Evolutionary conservation across 345 rosid species (phyloP).

Genomic region (Schrenkiella parvula): DNA sequence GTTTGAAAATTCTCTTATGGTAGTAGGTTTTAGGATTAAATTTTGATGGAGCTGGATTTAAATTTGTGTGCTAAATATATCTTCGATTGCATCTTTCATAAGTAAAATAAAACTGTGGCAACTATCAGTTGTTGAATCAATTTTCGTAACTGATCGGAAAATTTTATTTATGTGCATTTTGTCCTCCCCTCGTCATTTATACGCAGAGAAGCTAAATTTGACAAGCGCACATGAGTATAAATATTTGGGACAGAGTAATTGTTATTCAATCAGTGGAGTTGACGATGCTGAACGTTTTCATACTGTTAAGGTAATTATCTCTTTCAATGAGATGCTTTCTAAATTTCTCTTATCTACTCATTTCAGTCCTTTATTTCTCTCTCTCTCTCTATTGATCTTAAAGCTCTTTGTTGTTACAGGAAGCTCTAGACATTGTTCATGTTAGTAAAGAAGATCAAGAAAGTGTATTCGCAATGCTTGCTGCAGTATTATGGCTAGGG

Average conservation of each 20-base stretch:
- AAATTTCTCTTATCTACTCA: conserved; percentile 15
- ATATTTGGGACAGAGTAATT: conserved; percentile 85
- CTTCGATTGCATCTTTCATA: conserved; percentile 4
- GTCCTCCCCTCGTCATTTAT: conserved; percentile 9
- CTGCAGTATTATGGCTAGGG: conserved; percentile 99
- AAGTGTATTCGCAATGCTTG: conserved; percentile 89
- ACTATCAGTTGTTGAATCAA: neutral
- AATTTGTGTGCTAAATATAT: neutral
- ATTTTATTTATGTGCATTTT: neutral
- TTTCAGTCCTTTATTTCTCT: neutral
- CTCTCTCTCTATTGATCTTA: neutral
- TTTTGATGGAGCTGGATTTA: neutral
- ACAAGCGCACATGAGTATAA: conserved; percentile 67
- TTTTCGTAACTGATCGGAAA: neutral
- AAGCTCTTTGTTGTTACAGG: conserved; percentile 44
- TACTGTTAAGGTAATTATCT: conserved; percentile 54
- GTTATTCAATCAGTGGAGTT: conserved; percentile 72
- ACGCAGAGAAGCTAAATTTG: conserved; percentile 80
- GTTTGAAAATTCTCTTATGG: neutral
- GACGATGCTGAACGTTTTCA: conserved; percentile 76
- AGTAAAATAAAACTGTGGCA: conserved; percentile 2
- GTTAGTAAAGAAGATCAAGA: conserved; percentile 95
- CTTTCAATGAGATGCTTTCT: neutral
- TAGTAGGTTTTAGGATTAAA: neutral
- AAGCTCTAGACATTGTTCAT: conserved; percentile 94